Evolutionary conservation across 495 filamentous ascomycete genomes (phyloP), one percentile per base, ranked within the genome.

Genomic region (Aspergillus mulundensis): DNA sequence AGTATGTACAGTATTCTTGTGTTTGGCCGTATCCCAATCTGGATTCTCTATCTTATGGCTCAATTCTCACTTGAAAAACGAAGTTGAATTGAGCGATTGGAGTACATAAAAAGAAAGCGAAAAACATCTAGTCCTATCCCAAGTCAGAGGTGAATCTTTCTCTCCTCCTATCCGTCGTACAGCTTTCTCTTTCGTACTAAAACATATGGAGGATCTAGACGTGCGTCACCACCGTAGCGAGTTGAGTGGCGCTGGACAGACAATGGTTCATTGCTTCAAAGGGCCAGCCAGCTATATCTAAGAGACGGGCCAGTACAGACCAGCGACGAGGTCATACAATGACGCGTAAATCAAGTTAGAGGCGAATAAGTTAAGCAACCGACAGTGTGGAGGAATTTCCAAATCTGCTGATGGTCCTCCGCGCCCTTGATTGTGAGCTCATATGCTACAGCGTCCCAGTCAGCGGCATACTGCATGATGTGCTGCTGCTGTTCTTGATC

Each of bases 321-420:
- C 32, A 7, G 12, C 32, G 11, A 14, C 11, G 32, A 36, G 11
- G 6, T 36, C 10, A 30, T 4, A 4, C 28, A 30, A 10, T 10
- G 28, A 30, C 28, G 28, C 28, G 28, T 30, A n/a, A n/a, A n/a
- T n/a, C n/a, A n/a, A n/a, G 12, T 54, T 21, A 58, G 23, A 21
- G 59, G 46, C 20, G 53, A 62, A 55, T 71, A 71, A 15, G 60
- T 61, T 43, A 71, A 69, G 41, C 69, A 71, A 6, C 60, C 46
- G 8, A 69, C 61, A 18, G 56, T 64, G 15, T 71, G 64, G 18
- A 71, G 53, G 21, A 67, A 59, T 30, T 67, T 71, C 69, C 69
- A 71, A n/a, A 71, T 61, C 38, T 69, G 66, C 57, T 71, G 64
- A 41, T 69, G 52, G n/a, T 58, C 46, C 18, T 64, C 56, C 1